Evolutionary conservation across 305 asterid genomes (phyloP), one percentile per base, ranked within the genome.

Genomic region (Fraxinus latifolia): DNA sequence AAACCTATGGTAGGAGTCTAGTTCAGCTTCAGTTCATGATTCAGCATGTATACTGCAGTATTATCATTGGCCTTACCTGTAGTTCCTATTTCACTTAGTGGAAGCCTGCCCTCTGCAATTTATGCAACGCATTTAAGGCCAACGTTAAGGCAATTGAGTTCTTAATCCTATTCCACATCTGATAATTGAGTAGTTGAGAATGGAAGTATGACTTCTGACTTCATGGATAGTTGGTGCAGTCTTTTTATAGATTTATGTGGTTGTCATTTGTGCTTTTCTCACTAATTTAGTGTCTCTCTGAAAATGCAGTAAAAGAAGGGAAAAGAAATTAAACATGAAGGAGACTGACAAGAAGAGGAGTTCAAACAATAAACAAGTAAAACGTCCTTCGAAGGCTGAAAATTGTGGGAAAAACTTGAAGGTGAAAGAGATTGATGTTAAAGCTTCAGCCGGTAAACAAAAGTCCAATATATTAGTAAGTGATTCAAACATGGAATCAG

Each of bases 261-360:
- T 81, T 39, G 39, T 29, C 68, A 53, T 32, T 67, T 50, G 33
- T 81, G 80, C 70, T 39, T 82, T 77, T 79, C 78, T 79, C 36
- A 65, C 33, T 15, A 70, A 44, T 37, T 62, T 85, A 65, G 31
- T 68, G n/a, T 19, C 29, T 15, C 74, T 82, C 70, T 39, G 82
- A 58, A 79, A 78, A 37, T 83, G 73, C 84, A 83, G 89, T 80
- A 77, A 74, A 17, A 71, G 77, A 83, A 79, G 80, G 85, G 85
- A 62, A 33, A 70, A 75, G 58, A 47, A 50, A 81, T 74, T 76
- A 84, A 91, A 83, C 89, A 92, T 93, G 97, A 95, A 90, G 87
- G 97, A 93, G 82, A 83, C 87, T 25, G 95, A 91, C 68, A 89
- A 84, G 89, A 90, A 89, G 90, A 92, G 85, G 83, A 90, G 83